Conservation (phyloP, 1,284 basidiomycete species). For the Pseudozyma sp. region DNA sequence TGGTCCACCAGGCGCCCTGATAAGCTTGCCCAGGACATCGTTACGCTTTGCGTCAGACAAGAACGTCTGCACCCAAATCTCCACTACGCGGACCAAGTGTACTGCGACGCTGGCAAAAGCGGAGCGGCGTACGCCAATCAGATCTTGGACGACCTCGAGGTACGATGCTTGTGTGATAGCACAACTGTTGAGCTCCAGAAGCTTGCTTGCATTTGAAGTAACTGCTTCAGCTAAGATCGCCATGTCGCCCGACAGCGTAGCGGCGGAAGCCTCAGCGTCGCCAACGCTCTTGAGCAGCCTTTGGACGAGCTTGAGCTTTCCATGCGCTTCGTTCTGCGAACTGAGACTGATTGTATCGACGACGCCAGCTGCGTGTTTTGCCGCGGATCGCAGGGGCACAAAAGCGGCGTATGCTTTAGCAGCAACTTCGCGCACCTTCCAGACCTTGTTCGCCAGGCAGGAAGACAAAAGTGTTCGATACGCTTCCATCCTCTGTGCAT, state of each 20-base stretch:
- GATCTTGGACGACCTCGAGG: constrained; percentile 47
- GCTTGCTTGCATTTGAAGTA: constrained; percentile 16
- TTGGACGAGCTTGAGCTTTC: constrained; percentile 44
- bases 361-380: constrained; percentile 11
- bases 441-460: constrained; percentile 51
- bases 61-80: constrained; percentile 21
- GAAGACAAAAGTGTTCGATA: constrained; percentile 32
- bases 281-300: constrained; percentile 38
- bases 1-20: constrained; percentile 25
- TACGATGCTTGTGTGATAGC: constrained; percentile 51
- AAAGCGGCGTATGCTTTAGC: constrained; percentile 48
- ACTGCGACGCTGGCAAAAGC: constrained; percentile 16
- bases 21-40: constrained; percentile 14
- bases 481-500: constrained; percentile 16
- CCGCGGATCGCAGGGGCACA: constrained; percentile 22
- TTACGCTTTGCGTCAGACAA: constrained; percentile 16
- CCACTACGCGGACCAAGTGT: constrained; percentile 20
- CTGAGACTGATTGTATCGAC: constrained; percentile 14
- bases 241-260: constrained; percentile 14
- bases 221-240: constrained; percentile 12
- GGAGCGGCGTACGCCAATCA: constrained; percentile 19
- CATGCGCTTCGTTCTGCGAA: constrained; percentile 58
- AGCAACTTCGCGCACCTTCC: constrained; percentile 56
- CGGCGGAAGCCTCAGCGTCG: constrained; percentile 22
- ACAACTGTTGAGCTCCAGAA: constrained; percentile 48